Conservation (phyloP, 768 basidiomycete species). For the Tricholoma matsutake region DNA sequence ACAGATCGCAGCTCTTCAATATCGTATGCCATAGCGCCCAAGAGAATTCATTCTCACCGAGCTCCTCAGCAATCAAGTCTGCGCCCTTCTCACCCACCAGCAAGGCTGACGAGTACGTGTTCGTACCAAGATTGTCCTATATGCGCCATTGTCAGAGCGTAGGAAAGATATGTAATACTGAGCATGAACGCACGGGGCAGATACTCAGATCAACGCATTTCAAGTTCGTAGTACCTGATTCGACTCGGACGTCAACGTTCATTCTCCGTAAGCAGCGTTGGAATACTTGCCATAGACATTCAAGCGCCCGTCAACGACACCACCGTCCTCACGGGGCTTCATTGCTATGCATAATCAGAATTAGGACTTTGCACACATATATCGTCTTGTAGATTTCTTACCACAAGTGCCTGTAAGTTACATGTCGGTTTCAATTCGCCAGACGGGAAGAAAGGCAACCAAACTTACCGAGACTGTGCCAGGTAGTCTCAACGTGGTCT, state of each 20-base stretch:
- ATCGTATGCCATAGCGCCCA: neutral
- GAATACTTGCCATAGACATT: conserved; percentile 47
- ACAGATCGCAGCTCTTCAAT: conserved; percentile 2
- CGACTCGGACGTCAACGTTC: neutral
- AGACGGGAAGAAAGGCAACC: neutral
- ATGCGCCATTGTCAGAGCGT: conserved; percentile 4
- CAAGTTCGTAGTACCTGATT: conserved; percentile 53
- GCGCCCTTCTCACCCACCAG: conserved; percentile 71
- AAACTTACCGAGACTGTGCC: conserved; percentile 61
- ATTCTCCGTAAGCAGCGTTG: neutral
- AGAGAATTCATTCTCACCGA: conserved; percentile 38
- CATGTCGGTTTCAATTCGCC: neutral
- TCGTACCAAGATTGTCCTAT: conserved; percentile 70
- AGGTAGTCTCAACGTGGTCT: conserved; percentile 74
- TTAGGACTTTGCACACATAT: neutral
- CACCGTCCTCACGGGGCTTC: conserved; percentile 65
- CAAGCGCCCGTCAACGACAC: conserved; percentile 62
- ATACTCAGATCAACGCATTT: conserved; percentile 69
- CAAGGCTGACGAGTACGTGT: conserved; percentile 70
- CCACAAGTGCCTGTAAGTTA: conserved; percentile 38
- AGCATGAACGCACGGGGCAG: conserved; percentile 54
- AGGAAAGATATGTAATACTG: neutral
- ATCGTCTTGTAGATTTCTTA: conserved; percentile 15
- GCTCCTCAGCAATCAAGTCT: conserved; percentile 55
- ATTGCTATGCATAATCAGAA: conserved; percentile 37